A percentile compares a stretch with the other conserved stretches of the same genome.
Conservation (phyloP, 371 early-diverging fungal genomes). For the Mucor mucedo region DNA sequence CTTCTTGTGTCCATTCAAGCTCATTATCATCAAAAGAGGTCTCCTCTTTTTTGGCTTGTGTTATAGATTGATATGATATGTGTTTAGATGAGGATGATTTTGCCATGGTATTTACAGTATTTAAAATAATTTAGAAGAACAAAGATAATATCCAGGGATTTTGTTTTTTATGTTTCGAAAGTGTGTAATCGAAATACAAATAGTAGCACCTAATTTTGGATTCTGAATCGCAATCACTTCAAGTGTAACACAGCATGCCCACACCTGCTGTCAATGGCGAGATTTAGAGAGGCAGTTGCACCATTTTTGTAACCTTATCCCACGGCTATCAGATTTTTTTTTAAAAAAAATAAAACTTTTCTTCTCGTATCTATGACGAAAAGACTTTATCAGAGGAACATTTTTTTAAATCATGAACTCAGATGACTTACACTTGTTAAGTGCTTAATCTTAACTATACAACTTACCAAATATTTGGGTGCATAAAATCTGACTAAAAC, state of each 20-base stretch:
- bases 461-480: too few relatives aligned
- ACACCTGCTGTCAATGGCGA: slow-evolving; percentile 21
- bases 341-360: neutral
- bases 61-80: slow-evolving; percentile 3
- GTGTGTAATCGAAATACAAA: neutral
- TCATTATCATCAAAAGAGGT: slow-evolving; percentile 1
- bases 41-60: neutral
- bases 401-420: too few relatives aligned
- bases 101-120: neutral
- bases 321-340: neutral
- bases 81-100: slow-evolving; percentile 2
- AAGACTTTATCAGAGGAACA: too few relatives aligned
- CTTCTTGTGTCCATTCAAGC: slow-evolving; percentile 21
- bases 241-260: slow-evolving; percentile 9
- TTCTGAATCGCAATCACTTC: neutral
- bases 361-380: too few relatives aligned
- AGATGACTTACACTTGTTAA: too few relatives aligned
- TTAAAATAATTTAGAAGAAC: neutral
- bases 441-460: too few relatives aligned
- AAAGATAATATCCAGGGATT: neutral
- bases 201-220: neutral
- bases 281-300: slow-evolving; percentile 1
- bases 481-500: too few relatives aligned
- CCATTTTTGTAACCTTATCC: neutral
- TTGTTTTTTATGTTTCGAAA: neutral